Evolutionary conservation across 2,329 filamentous ascomycete species (phyloP), one percentile per base, ranked within the genome.

Genomic region (Cladosporium colombiae): DNA sequence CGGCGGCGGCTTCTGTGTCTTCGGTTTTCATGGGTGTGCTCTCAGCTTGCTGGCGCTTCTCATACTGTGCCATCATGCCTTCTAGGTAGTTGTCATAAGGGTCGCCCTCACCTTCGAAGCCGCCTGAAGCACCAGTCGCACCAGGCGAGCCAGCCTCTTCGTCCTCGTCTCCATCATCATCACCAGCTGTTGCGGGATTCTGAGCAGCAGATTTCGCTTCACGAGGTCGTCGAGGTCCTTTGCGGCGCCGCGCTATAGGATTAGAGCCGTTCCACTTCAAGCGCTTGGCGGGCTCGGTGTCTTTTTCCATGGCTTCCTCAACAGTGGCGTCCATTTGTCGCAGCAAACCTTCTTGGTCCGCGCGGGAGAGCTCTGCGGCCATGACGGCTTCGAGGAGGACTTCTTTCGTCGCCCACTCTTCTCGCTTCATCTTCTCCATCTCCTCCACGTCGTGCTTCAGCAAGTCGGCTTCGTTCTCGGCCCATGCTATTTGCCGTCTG

Each of bases 341-440:
- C 13, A 81, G 75, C 3, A 75, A 37, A 16, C 78, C 74, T 27
- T 74, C 74, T 29, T 75, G 70, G 49, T 74, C 67, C 10, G 70
- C 73, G 31, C 67, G 64, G 70, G 88, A 86, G 80, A 89, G 88
- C 75, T 89, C 87, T 37, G 86, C 82, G 75, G 94, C 91, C 70
- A 92, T 84, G 35, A 90, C 84, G 73, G 92, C 91, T 65, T 91
- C 86, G n/a, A 95, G 78, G 21, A 94, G 78, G 33, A 91, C 84
- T 78, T 95, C 91, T 78, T 94, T 94, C 78, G 91, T 88, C 16
- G 87, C 80, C 91, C 91, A 95, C 74, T 92, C 90, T 68, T 87
- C 83, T 75, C 86, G 86, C 77, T 90, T 88, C 14, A 83, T 73
- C 40, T 86, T 85, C 76, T 94, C 90, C 76, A 90, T 84, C 52